A percentile compares a stretch with the other conserved stretches of the same genome.
Conservation (phyloP, 1,139 yeast genomes). For the Citeromyces siamensis region DNA sequence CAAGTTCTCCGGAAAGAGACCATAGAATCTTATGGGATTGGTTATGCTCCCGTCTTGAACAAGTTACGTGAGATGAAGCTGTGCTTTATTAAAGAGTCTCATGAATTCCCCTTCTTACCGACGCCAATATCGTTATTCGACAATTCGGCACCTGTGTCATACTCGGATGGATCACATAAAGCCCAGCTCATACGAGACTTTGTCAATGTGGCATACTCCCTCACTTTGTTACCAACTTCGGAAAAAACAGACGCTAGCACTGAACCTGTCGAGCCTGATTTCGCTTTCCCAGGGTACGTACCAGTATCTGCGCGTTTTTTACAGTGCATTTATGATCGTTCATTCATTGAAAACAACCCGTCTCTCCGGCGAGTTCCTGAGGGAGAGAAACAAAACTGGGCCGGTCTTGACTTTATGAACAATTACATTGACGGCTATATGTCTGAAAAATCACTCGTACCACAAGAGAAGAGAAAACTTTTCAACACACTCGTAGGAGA, state of each 20-base stretch:
- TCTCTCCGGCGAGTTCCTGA: conserved; percentile 2
- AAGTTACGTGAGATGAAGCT: conserved; percentile 18
- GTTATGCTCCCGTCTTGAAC: conserved; percentile 25
- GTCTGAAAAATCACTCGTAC: conserved; percentile 16
- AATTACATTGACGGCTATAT: conserved; percentile 13
- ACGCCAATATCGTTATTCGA: conserved; percentile 7
- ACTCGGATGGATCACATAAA: background rate
- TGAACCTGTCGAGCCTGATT: conserved; percentile 27
- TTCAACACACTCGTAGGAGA: conserved; percentile 10
- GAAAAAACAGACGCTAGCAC: conserved; percentile 10
- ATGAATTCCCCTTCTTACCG: conserved; percentile 11
- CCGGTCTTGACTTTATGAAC: conserved; percentile 14
- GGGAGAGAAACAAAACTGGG: conserved; percentile 15
- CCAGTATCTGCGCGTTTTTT: conserved; percentile 35
- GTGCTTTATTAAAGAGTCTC: conserved; percentile 12
- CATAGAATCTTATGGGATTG: conserved; percentile 47
- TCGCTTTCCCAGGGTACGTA: conserved; percentile 39
- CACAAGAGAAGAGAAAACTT: conserved; percentile 15
- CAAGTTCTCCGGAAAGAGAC: conserved; percentile 35
- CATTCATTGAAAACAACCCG: conserved; percentile 6
- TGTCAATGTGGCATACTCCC: conserved; percentile 11
- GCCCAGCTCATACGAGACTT: conserved; percentile 21
- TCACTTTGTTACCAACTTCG: conserved; percentile 17
- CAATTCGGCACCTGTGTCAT: conserved; percentile 3
- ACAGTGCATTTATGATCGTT: conserved; percentile 35